Evolutionary conservation across 352 stramenopile genomes (phyloP), one percentile per base, ranked within the genome.

Genomic region (Peronospora destructor): DNA sequence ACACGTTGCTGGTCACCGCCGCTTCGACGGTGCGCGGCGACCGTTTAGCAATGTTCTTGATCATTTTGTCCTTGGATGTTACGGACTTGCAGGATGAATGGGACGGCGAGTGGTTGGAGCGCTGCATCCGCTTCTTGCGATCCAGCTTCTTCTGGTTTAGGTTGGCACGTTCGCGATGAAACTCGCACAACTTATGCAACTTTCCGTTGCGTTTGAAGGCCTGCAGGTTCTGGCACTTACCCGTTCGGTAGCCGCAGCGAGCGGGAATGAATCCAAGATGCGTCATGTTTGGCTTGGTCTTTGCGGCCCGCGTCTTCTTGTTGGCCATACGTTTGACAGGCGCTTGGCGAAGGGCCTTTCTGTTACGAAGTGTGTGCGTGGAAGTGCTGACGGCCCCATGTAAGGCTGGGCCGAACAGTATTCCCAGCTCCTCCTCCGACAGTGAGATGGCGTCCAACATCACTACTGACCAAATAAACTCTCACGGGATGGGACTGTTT

Each of bases 91-190:
- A 85, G 12, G 73, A 61, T 21, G 71, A 69, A 32, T 11, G 11
- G 25, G 21, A 7, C 30, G 47, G 59, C 23, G 45, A 37, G 26
- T 35, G 13, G 28, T 56, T 58, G 21, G 61, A 61, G 17, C 76
- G 76, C 52, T 81, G 61, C 47, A 87, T 38, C 6, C 79, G 76
- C 69, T 91, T 91, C 73, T 91, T 91, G 53, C 76, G 76, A 59
- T 91, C 80, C 44, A 91, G 65, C 54, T 91, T 91, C 65, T 88
- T 88, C 54, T 91, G 80, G 64, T 88, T 91, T 46, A 83, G 62
- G 64, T 91, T 91, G 51, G 76, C 76, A 49, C 85, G 84, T 54
- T 87, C 76, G 59, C 80, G 76, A 50, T 91, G 80, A 61, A 86
- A 87, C 50, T 91, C 80, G 66, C 80, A 91, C 30, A 91, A 60